Evolutionary conservation across 208 protist genomes (phyloP).

Genomic region (Blastocrithidia nonstop): DNA sequence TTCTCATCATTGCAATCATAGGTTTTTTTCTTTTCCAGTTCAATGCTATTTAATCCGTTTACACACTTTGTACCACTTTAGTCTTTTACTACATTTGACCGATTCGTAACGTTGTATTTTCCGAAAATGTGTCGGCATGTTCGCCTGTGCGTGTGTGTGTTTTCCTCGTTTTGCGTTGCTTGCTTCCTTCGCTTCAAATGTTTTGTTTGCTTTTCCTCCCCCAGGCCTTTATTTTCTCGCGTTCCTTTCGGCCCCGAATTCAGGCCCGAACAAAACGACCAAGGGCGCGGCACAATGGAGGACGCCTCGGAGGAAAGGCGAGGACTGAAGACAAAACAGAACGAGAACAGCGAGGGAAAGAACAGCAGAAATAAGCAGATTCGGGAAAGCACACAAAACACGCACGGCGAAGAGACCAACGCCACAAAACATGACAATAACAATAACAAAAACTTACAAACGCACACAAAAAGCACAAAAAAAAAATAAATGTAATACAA

Average conservation of each 20-base stretch:
- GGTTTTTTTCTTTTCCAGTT: constrained; percentile 57
- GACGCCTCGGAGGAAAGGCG: too few relatives aligned
- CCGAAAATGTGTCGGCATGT: too few relatives aligned
- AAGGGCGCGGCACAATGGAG: too few relatives aligned
- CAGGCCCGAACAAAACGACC: too few relatives aligned
- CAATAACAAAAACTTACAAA: neutral
- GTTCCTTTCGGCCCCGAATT: too few relatives aligned
- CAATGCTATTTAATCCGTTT: constrained; percentile 11
- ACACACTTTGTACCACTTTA: neutral
- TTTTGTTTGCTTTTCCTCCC: constrained; percentile 1
- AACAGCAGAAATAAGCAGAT: too few relatives aligned
- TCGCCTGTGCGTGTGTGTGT: neutral
- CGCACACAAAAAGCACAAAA: neutral
- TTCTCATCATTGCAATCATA: constrained; percentile 40
- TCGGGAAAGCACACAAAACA: too few relatives aligned
- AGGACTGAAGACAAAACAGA: too few relatives aligned
- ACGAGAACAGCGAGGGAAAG: too few relatives aligned
- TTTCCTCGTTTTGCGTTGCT: neutral
- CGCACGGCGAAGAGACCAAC: too few relatives aligned
- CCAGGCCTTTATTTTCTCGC: too few relatives aligned
- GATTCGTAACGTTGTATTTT: neutral
- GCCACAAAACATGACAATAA: too few relatives aligned
- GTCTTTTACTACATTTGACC: neutral
- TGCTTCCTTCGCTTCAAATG: neutral
- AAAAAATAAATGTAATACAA: neutral